Evolutionary conservation across 2,329 filamentous ascomycete genomes (phyloP).

Genomic region (Aspergillus sojae): DNA sequence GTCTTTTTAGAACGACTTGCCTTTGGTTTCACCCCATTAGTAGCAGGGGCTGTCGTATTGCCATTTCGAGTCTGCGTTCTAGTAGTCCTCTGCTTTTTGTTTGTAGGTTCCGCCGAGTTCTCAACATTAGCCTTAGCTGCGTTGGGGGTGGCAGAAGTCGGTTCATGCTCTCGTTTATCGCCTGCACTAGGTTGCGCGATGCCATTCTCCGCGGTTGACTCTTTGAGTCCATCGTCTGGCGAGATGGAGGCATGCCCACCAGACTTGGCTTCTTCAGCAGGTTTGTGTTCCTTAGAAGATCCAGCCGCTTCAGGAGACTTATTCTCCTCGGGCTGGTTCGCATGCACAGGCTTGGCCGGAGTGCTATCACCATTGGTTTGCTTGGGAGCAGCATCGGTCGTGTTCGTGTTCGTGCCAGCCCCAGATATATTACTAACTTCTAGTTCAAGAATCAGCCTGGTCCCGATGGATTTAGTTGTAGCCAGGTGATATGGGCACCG

Average conservation of each 20-base stretch:
- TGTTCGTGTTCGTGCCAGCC: conserved; percentile 7
- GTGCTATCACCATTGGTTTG: conserved; percentile 12
- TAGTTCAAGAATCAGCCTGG: conserved; percentile 5
- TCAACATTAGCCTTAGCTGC: conserved; percentile 16
- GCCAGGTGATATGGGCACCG: not conserved
- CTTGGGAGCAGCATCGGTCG: conserved; percentile 5
- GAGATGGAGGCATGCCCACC: conserved; percentile 10
- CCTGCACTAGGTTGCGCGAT: conserved; percentile 18
- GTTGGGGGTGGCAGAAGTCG: conserved; percentile 8
- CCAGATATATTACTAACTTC: conserved; percentile 13
- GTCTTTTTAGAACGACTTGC: conserved; percentile 35
- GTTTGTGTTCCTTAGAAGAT: conserved; percentile 13
- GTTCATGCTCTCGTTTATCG: conserved; percentile 29
- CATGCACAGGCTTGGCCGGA: conserved; percentile 5
- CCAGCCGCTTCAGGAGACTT: conserved; percentile 14
- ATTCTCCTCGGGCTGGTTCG: conserved; percentile 11
- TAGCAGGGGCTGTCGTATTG: not conserved
- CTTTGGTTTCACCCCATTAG: conserved; percentile 34
- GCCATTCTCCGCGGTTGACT: conserved; percentile 14
- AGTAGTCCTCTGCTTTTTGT: conserved; percentile 40
- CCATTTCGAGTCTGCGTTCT: conserved; percentile 19
- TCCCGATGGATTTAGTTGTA: not conserved
- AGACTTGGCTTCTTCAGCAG: conserved; percentile 13
- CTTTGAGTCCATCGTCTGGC: not conserved
- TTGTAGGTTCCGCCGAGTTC: conserved; percentile 24